These are phyloP conservation scores for Paramecium caudatum DNA, from an alignment of 73 alveolate species.

Conservation along the genomic window DNA sequence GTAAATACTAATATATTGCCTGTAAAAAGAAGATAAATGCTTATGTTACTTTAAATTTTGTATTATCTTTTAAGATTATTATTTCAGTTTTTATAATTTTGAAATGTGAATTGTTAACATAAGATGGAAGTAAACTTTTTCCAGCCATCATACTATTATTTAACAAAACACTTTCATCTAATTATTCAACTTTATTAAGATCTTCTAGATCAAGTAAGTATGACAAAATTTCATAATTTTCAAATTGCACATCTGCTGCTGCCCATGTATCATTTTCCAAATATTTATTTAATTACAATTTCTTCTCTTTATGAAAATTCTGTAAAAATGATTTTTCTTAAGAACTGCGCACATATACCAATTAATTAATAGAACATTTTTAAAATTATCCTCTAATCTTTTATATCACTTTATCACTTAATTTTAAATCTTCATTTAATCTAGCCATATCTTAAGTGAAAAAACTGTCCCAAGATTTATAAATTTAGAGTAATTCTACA, in stretches of 20 bases:
- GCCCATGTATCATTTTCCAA: constrained; percentile 58
- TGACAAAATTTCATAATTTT: constrained; percentile 14
- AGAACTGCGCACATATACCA: constrained; percentile 28
- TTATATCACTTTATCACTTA: constrained; percentile 13
- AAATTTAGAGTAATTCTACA: constrained; percentile 38
- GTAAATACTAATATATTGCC: background rate
- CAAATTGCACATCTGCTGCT: constrained; percentile 43
- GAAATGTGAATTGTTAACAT: constrained; percentile 8
- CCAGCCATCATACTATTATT: constrained; percentile 18
- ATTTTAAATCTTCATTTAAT: constrained; percentile 1
- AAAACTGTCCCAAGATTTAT: constrained; percentile 56
- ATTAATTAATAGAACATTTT: constrained; percentile 55
- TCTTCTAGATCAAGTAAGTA: constrained; percentile 47
- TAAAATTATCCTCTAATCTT: constrained; percentile 41
- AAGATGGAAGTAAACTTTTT: background rate
- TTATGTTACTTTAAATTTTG: constrained; percentile 52
- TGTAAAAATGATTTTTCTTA: constrained; percentile 32
- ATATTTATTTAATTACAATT: constrained; percentile 2
- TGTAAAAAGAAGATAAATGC: constrained; percentile 57
- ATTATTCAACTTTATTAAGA: background rate
- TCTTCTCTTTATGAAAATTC: constrained; percentile 41
- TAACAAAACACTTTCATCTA: constrained; percentile 60
- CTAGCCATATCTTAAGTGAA: background rate
- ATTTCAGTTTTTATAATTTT: constrained; percentile 55
- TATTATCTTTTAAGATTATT: background rate